These are phyloP conservation scores for Hibiscus syriacus DNA, from an alignment of 345 rosid genomes.

Conservation along the genomic window DNA sequence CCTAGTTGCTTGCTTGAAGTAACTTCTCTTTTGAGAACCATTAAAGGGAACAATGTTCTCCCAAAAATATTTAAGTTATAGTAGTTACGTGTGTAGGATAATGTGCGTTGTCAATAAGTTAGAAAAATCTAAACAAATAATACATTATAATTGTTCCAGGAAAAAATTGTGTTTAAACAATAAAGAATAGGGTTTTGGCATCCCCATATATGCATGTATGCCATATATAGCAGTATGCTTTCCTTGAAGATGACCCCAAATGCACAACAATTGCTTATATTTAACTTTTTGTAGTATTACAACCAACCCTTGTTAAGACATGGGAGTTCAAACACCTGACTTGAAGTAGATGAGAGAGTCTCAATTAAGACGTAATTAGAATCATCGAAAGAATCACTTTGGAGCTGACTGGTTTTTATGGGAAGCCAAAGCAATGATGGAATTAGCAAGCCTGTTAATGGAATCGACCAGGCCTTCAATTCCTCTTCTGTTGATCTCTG, in stretches of 20 bases:
- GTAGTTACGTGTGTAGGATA: too few relatives aligned
- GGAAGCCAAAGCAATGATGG: slow-evolving; percentile 64
- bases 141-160: too few relatives aligned
- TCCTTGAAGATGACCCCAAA: not conserved
- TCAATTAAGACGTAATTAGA: not conserved
- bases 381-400: slow-evolving; percentile 10
- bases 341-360: too few relatives aligned
- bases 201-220: not conserved
- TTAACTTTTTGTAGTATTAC: not conserved
- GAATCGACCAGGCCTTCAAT: slow-evolving; percentile 63
- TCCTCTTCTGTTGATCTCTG: slow-evolving; percentile 53
- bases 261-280: slow-evolving; percentile 1
- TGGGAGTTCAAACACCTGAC: not conserved
- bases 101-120: too few relatives aligned
- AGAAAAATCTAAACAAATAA: too few relatives aligned
- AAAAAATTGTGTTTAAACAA: not conserved
- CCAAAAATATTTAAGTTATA: too few relatives aligned
- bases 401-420: slow-evolving; percentile 28
- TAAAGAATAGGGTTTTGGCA: not conserved
- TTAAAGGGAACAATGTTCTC: too few relatives aligned
- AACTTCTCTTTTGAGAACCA: too few relatives aligned
- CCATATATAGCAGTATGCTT: too few relatives aligned
- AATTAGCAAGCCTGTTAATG: slow-evolving; percentile 75
- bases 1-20: too few relatives aligned
- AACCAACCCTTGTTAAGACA: slow-evolving; percentile 1